These are phyloP conservation scores for Phytophthora boehmeriae DNA, from an alignment of 352 stramenopile species.

Conservation along the genomic window DNA sequence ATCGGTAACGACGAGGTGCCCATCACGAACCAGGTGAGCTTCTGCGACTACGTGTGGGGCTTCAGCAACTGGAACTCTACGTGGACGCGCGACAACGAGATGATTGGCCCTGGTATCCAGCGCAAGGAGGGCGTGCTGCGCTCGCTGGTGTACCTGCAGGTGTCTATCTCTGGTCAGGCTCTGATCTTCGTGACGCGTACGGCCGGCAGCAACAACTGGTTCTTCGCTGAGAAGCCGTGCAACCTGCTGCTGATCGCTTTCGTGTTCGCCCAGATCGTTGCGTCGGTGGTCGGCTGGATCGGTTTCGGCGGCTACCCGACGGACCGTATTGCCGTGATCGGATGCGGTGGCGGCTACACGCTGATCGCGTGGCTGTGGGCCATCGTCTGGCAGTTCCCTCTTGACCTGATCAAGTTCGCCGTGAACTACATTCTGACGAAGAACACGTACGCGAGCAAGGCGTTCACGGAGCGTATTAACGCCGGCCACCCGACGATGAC, in stretches of 20 bases:
- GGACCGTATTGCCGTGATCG: conserved; percentile 69
- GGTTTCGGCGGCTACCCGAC: conserved; percentile 72
- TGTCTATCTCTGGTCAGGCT: conserved; percentile 77
- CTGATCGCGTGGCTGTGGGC: conserved; percentile 72
- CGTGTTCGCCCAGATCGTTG: conserved; percentile 70
- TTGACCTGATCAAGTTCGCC: conserved; percentile 76
- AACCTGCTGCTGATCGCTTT: conserved; percentile 72
- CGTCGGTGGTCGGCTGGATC: conserved; percentile 67
- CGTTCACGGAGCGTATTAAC: conserved; percentile 81
- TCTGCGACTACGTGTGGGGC: conserved; percentile 71
- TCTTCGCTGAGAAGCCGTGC: conserved; percentile 69
- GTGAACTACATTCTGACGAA: conserved; percentile 74
- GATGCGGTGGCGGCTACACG: conserved; percentile 65
- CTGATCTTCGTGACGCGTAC: conserved; percentile 81
- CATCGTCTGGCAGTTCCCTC: conserved; percentile 75
- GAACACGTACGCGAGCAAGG: conserved; percentile 61
- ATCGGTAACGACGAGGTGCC: conserved; percentile 65
- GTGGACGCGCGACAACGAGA: conserved; percentile 66
- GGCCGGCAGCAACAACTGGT: conserved; percentile 78
- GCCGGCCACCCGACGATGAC: conserved; percentile 69
- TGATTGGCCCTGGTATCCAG: conserved; percentile 66
- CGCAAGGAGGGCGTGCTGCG: conserved; percentile 73
- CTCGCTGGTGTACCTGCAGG: conserved; percentile 72
- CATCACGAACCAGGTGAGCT: conserved; percentile 66
- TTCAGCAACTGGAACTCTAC: conserved; percentile 78